Conservation (phyloP, 2,329 filamentous ascomycete genomes). For the Trichocomaceae sp. region DNA sequence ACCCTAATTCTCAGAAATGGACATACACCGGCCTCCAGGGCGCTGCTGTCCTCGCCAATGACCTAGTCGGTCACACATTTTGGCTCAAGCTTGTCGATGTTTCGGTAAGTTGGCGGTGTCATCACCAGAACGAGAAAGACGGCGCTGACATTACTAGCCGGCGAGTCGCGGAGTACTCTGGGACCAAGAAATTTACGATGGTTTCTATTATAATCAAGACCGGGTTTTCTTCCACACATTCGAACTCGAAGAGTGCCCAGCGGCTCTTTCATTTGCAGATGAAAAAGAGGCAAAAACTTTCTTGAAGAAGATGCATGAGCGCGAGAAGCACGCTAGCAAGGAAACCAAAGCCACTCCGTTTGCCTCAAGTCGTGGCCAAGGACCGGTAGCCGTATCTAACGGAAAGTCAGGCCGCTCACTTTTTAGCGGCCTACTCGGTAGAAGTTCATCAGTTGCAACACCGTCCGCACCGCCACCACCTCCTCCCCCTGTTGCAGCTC, state of each 20-base stretch:
- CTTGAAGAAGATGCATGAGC: conserved; percentile 93
- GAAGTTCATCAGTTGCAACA: conserved; percentile 10
- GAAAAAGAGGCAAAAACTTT: conserved; percentile 97
- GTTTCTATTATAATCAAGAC: conserved; percentile 92
- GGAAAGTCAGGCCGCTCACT: conserved; percentile 48
- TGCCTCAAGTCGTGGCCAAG: conserved; percentile 43
- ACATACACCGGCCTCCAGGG: conserved; percentile 90
- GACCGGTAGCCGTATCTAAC: conserved; percentile 37
- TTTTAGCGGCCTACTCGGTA: conserved; percentile 42
- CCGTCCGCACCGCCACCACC: conserved; percentile 14
- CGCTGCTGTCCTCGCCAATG: conserved; percentile 83
- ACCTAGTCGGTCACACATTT: conserved; percentile 89
- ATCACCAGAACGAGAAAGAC: neutral
- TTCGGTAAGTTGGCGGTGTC: conserved; percentile 56
- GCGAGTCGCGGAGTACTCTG: conserved; percentile 79
- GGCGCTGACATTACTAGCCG: conserved; percentile 45
- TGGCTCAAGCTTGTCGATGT: conserved; percentile 98
- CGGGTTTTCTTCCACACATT: conserved; percentile 97
- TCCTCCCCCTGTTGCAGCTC: conserved; percentile 23
- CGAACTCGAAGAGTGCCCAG: conserved; percentile 86
- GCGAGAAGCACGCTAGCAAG: conserved; percentile 92
- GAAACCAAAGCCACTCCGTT: conserved; percentile 75
- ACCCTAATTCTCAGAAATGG: conserved; percentile 82
- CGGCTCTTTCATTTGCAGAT: conserved; percentile 84
- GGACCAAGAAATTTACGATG: conserved; percentile 97